Percentiles rank a stretch among this genome's conserved stretches.
phyloP scores from a whole-genome alignment of 805 yeast genomes.

The Lipomyces starkeyi region DNA sequence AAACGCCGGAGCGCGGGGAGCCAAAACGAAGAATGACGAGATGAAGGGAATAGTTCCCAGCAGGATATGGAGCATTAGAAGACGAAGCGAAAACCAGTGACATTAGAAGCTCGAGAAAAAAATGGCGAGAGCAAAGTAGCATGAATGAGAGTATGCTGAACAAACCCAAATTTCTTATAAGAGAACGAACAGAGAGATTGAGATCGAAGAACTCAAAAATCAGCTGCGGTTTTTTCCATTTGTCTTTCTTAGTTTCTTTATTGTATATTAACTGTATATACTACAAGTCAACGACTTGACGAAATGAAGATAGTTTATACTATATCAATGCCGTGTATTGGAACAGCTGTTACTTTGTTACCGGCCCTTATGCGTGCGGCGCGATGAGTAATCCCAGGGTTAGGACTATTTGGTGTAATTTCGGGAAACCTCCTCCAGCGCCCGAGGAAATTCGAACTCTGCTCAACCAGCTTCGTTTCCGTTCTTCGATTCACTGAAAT shows the following conservation, averaged over 20 bases:
- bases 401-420: no score
- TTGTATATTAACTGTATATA: no score
- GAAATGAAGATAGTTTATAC: no score
- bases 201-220: conserved; percentile 46
- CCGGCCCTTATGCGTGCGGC: no score
- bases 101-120: conserved; percentile 44
- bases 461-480: background rate
- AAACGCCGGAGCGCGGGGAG: conserved; percentile 35
- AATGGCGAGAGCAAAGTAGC: conserved; percentile 55
- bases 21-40: conserved; percentile 20
- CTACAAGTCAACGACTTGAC: no score
- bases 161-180: conserved; percentile 49
- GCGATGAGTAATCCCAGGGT: no score
- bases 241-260: no score
- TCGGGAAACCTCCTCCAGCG: no score
- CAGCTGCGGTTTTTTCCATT: conserved; percentile 44
- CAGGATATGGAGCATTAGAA: conserved; percentile 29
- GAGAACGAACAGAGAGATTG: conserved; percentile 40
- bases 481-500: background rate
- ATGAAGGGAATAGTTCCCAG: conserved; percentile 16
- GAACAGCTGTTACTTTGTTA: no score
- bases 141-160: conserved; percentile 52
- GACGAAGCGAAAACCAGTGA: conserved; percentile 32
- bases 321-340: no score
- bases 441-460: no score